Base-by-base conservation (phyloP, 106 monocot species). In the Acorus gramineus region DNA sequence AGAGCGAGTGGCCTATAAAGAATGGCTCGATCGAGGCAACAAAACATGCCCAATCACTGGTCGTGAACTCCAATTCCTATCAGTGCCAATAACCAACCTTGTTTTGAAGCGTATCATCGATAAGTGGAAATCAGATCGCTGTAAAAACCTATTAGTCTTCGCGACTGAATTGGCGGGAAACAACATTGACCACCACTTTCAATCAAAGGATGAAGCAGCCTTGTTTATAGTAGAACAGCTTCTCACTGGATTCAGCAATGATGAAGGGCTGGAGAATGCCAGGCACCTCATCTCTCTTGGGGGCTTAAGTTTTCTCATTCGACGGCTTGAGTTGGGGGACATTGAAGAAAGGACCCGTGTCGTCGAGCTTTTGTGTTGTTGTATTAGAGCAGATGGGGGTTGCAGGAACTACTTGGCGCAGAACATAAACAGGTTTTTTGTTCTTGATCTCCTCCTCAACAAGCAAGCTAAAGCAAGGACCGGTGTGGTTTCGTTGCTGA, bases 221-320 rank as follows among this genome's bases (percentile, higher is more conserved):
- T 60, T 73, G 4, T 14, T 62, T 44, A 70, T 80, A 50, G 58
- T 73, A 12, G 70, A 80, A 3, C 56, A 73, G 55, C 65, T 80
- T 60, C 57, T 70, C 2, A 53, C 66, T n/a, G 50, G 61, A 44
- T 63, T 69, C 4, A 58, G 62, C 64, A 54, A 10, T 61, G 69
- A 73, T 8, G 74, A 82, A 50, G 66, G 63, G 44, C 57, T 67
- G 44, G 66, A 76, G 56, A 84, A 73, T 63, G 66, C 70, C 3
- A 69, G 65, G 47, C 64, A 64, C 56, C 76, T 84, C 51, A 70
- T 84, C 50, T 69, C 79, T 66, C 54, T 80, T 53, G 84, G 84
- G 44, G 84, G 73, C 10, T 43, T 80, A 54, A 61, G 67, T 42
- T 84, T 80, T 73, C 70, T 84, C 43, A 47, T 62, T 47, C 46